phyloP scores from a whole-genome alignment of 345 rosid genomes.

The Turnera subulata region DNA sequence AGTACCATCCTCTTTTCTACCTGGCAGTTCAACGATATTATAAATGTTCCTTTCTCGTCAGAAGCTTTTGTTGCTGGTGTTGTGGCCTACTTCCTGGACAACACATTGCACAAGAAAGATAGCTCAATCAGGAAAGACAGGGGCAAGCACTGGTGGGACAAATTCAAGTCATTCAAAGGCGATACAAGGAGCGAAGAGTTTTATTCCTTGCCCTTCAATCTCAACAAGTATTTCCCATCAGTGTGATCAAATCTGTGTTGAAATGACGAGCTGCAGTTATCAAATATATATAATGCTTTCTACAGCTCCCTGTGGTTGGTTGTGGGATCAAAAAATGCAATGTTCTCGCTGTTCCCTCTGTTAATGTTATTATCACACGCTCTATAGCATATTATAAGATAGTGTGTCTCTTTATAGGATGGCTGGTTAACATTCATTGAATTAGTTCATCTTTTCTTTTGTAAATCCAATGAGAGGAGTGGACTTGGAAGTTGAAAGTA shows the following conservation, averaged over 20 bases:
- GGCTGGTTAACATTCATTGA: constrained; percentile 1
- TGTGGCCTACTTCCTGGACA: constrained; percentile 76
- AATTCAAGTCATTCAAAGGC: constrained; percentile 55
- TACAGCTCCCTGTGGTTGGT: constrained; percentile 2
- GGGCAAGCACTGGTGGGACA: constrained; percentile 98
- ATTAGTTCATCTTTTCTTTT: constrained; percentile 6
- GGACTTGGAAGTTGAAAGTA: constrained; percentile 9
- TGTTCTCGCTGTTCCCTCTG: constrained; percentile 1
- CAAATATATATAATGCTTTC: background rate
- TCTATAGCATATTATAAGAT: constrained; percentile 14
- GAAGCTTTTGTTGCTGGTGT: constrained; percentile 85
- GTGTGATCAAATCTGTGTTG: constrained; percentile 31
- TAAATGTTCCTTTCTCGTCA: constrained; percentile 86
- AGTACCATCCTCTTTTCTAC: background rate
- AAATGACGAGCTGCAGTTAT: constrained; percentile 1
- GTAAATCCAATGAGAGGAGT: constrained; percentile 8
- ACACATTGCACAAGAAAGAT: constrained; percentile 56
- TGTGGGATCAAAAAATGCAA: constrained; percentile 3
- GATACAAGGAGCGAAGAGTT: constrained; percentile 82
- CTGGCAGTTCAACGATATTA: constrained; percentile 86
- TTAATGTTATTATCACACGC: background rate
- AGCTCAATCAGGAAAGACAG: constrained; percentile 65
- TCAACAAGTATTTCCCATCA: constrained; percentile 86
- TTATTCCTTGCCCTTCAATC: constrained; percentile 87
- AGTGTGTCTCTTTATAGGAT: constrained; percentile 10